These are phyloP conservation scores for Talaromyces sp. DNA, from an alignment of 2,329 filamentous ascomycete species.

Conservation along the genomic window DNA sequence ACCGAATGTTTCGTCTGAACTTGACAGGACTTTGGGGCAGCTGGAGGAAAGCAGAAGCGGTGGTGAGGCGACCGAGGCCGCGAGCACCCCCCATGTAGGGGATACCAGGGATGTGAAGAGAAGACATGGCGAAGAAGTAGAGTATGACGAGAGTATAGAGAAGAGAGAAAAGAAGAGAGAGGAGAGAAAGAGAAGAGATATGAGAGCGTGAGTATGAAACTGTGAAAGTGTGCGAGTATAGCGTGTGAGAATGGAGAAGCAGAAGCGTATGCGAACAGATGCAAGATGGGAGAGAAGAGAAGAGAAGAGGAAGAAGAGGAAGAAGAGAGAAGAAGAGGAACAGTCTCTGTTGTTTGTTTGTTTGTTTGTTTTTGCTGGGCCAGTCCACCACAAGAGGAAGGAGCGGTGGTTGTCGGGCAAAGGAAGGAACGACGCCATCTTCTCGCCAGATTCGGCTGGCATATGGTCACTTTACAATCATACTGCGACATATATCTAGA, in stretches of 20 bases:
- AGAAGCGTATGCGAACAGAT: not conserved
- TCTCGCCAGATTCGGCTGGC: too few relatives aligned
- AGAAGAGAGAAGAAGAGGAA: not conserved
- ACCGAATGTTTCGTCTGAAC: conserved; percentile 10
- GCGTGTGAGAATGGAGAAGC: not conserved
- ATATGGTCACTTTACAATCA: too few relatives aligned
- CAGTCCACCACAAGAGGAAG: not conserved
- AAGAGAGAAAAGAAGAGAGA: not conserved
- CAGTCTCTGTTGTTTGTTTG: not conserved
- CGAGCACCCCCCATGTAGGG: conserved; percentile 7
- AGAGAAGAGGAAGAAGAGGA: conserved; percentile 3
- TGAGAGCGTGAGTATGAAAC: not conserved
- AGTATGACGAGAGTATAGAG: not conserved
- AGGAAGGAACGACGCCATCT: not conserved
- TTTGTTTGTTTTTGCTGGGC: not conserved
- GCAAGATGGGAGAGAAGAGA: not conserved
- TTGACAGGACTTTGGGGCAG: conserved; percentile 14
- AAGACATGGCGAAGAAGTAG: conserved; percentile 18
- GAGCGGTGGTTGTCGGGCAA: not conserved
- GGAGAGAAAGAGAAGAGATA: conserved; percentile 5
- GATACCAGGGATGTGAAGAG: conserved; percentile 19
- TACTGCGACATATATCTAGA: too few relatives aligned
- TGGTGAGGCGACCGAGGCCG: conserved; percentile 3
- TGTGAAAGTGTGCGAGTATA: not conserved
- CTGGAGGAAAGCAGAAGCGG: conserved; percentile 14